phyloP scores from a whole-genome alignment of 176 grass and related monocot species.

The Olyra latifolia region DNA sequence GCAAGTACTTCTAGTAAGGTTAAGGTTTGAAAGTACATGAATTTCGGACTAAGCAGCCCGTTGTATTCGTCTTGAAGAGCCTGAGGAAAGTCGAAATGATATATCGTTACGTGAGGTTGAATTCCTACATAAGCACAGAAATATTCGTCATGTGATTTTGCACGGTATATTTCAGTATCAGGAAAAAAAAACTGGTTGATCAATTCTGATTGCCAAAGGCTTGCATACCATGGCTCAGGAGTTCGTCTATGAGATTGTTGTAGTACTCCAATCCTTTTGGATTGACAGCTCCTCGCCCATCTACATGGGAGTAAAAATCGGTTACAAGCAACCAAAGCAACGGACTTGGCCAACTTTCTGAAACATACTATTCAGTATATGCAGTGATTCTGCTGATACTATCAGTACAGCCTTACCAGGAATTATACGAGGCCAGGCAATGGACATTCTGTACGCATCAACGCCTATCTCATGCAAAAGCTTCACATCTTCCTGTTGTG shows the following conservation, averaged over 20 bases:
- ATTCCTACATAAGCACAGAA: slow-evolving; percentile 59
- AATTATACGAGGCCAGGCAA: slow-evolving; percentile 85
- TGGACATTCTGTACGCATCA: slow-evolving; percentile 90
- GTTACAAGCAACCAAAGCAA: not conserved
- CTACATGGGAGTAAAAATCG: slow-evolving; percentile 39
- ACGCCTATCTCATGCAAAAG: slow-evolving; percentile 76
- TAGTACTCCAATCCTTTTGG: slow-evolving; percentile 81
- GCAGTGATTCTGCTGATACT: not conserved
- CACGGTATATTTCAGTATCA: not conserved
- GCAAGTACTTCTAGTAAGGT: not conserved
- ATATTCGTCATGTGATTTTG: not conserved
- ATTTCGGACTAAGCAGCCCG: slow-evolving; percentile 64
- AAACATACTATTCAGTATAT: not conserved
- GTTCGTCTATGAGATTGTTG: slow-evolving; percentile 89
- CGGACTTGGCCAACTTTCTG: not conserved
- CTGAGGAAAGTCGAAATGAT: slow-evolving; percentile 91
- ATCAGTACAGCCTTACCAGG: slow-evolving; percentile 44
- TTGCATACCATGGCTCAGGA: slow-evolving; percentile 63
- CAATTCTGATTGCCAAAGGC: not conserved
- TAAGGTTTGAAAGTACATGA: slow-evolving; percentile 54
- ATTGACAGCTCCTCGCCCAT: slow-evolving; percentile 85
- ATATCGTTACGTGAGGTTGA: slow-evolving; percentile 83
- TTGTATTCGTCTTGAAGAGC: slow-evolving; percentile 76
- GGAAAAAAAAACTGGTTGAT: not conserved
- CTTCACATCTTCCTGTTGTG: slow-evolving; percentile 84